Evolutionary conservation across 768 basidiomycete genomes (phyloP), one percentile per base, ranked within the genome.

Genomic region (Nidularia sp.): DNA sequence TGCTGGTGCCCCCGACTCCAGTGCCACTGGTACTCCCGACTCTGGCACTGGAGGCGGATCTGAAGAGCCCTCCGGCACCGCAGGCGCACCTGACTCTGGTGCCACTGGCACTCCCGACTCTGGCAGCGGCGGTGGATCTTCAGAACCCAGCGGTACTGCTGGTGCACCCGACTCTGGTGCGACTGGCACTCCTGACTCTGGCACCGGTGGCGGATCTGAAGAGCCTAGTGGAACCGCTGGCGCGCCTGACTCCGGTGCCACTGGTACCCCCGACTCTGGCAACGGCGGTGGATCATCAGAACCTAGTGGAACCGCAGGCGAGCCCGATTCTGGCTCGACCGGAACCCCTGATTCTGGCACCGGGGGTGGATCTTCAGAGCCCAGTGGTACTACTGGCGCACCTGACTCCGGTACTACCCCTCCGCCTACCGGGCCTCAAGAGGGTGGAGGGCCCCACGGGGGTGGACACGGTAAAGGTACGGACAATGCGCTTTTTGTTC

Each of bases 31-130:
- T 8, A 48, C 50, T 15, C 43, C 52, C 33, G 46, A 42, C 22
- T 43, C 49, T 18, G 50, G 13, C 48, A 39, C 48, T 31, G 32
- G 22, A 29, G 42, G 18, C 31, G 42, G 55, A 47, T 54, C 46
- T 34, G 44, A 35, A 47, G 32, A 51, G 2, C 43, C 42, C 18
- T 49, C 46, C 39, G 34, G 54, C n/a, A 33, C 49, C 34, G 43
- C 46, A 8, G n/a, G 47, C 5, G 41, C 36, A 39, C 25, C 52
- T 50, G 15, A 39, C 15, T 39, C 36, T 39, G 36, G 15, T 9
- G 15, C 36, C 36, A 9, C 36, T 2, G 9, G 36, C 9, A 39
- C 9, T 9, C 36, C 15, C 1, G 36, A 9, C 36, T 39, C 9
- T 15, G 9, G 36, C 36, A 15, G 15, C 36, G 36, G 9, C 2